phyloP scores from a whole-genome alignment of 75 land plant species.

The Picea glauca region DNA sequence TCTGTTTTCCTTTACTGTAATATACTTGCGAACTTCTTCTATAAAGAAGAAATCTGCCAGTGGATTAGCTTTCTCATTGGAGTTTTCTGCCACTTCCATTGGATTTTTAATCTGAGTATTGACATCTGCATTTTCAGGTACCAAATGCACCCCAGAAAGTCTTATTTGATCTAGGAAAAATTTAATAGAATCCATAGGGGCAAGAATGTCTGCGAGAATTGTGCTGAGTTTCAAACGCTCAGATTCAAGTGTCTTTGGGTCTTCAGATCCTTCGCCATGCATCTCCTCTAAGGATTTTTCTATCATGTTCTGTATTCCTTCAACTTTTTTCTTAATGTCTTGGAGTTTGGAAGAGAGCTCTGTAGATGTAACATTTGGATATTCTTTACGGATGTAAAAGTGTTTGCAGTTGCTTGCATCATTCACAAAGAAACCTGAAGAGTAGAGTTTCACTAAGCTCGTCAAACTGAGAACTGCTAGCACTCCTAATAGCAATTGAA shows the following conservation, averaged over 20 bases:
- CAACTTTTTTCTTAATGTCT: constrained; percentile 6
- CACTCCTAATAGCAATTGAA: constrained; percentile 15
- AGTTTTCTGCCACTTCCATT: background rate
- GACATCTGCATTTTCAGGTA: background rate
- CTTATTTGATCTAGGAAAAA: constrained; percentile 8
- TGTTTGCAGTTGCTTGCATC: background rate
- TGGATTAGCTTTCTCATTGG: constrained; percentile 7
- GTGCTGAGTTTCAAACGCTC: constrained; percentile 6
- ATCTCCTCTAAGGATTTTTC: constrained; percentile 26
- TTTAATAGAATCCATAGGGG: constrained; percentile 17
- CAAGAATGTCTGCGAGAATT: constrained; percentile 29
- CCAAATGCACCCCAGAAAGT: constrained; percentile 2
- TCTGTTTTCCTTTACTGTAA: constrained; percentile 51
- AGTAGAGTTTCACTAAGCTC: constrained; percentile 24
- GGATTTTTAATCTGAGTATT: background rate
- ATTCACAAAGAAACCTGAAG: constrained; percentile 17
- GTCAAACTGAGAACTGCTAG: constrained; percentile 24
- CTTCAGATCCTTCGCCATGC: constrained; percentile 1
- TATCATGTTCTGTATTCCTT: constrained; percentile 12
- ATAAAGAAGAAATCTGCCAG: constrained; percentile 32
- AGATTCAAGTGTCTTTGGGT: background rate
- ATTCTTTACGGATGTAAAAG: background rate
- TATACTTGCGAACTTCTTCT: constrained; percentile 71
- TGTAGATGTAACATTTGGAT: background rate
- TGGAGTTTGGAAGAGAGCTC: constrained; percentile 8